Base-by-base conservation (phyloP, 2,329 filamentous ascomycete species). In the Fusarium protoensiforme region DNA sequence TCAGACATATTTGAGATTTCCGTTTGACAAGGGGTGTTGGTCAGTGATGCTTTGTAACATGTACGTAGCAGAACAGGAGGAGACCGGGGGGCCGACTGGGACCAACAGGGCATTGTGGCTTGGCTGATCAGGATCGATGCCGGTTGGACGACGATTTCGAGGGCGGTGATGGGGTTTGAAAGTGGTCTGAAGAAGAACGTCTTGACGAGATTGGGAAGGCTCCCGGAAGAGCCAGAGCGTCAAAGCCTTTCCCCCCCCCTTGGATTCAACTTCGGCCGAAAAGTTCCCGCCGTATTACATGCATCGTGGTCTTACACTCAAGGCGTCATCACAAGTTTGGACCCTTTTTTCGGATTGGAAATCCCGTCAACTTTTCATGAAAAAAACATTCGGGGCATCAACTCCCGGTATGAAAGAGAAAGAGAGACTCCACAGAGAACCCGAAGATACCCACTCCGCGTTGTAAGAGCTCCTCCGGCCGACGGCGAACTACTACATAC, bases 1-100 rank as follows among this genome's bases (percentile, higher is more conserved):
- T 36, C 70, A 67, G 54, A 73, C 66, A 71, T 71, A 48, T 59
- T 70, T 71, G 48, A 73, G 58, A 73, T 73, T 48, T 48, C 61
- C 20, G 66, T 73, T 59, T 48, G 61, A 72, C 65, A 51, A 43
- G 63, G 60, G n/a, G n/a, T n/a, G 41, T n/a, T n/a, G 16, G 22
- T 13, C 14, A 43, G 33, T 22, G 54, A 60, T 60, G 38, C 51
- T 58, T 53, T 65, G 56, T 53, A 57, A 54, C 35, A 27, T 46
- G 54, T 46, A 35, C 36, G 57, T 43, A 31, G 27, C 20, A 46
- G 57, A 61, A 59, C 33, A 61, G 51, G 54, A 61, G 51, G 54
- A 61, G 13, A 41, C 24, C 24, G 5, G 24, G 24, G n/a, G 41
- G 22, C 13, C 5, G 39, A 24, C 20, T 13, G 20, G 20, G 59